phyloP scores from a whole-genome alignment of 768 basidiomycete genomes.

The Suillus subalutaceus region DNA sequence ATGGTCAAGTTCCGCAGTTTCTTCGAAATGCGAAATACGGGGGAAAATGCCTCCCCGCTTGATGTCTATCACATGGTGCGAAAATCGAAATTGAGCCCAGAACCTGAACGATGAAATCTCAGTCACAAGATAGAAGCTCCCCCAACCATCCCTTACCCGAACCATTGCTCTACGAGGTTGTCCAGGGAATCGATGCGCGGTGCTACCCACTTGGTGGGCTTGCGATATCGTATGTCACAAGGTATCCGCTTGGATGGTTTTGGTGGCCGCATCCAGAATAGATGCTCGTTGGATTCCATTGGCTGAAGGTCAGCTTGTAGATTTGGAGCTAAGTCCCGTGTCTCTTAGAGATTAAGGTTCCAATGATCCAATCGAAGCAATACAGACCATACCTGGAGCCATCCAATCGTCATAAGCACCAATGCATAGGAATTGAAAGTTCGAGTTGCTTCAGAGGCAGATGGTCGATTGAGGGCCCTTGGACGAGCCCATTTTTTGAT shows the following conservation, averaged over 20 bases:
- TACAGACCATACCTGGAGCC: constrained; percentile 52
- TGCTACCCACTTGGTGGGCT: constrained; percentile 15
- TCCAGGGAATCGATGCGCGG: constrained; percentile 18
- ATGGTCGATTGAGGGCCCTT: constrained; percentile 52
- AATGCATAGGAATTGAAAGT: constrained; percentile 68
- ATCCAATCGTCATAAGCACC: constrained; percentile 60
- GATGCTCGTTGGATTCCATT: constrained; percentile 12
- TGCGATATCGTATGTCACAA: constrained; percentile 38
- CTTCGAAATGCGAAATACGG: constrained; percentile 16
- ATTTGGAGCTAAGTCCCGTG: constrained; percentile 49
- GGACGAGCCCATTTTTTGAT: constrained; percentile 67
- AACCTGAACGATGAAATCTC: constrained; percentile 37
- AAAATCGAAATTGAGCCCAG: constrained; percentile 45
- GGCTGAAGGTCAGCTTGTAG: constrained; percentile 44
- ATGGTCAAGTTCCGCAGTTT: neutral
- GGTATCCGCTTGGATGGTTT: constrained; percentile 13
- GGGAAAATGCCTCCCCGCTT: constrained; percentile 43
- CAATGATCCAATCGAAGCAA: neutral
- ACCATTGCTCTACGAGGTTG: constrained; percentile 42
- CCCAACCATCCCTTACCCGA: constrained; percentile 37
- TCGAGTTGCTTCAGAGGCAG: constrained; percentile 20
- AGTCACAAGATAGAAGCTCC: constrained; percentile 8
- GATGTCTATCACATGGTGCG: constrained; percentile 36
- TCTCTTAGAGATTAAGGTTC: constrained; percentile 34
- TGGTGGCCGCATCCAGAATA: constrained; percentile 37